A percentile compares a stretch with the other conserved stretches of the same genome.
These are phyloP conservation scores for Lolium multiflorum DNA, from an alignment of 176 grass and related monocot genomes.

Conservation along the genomic window DNA sequence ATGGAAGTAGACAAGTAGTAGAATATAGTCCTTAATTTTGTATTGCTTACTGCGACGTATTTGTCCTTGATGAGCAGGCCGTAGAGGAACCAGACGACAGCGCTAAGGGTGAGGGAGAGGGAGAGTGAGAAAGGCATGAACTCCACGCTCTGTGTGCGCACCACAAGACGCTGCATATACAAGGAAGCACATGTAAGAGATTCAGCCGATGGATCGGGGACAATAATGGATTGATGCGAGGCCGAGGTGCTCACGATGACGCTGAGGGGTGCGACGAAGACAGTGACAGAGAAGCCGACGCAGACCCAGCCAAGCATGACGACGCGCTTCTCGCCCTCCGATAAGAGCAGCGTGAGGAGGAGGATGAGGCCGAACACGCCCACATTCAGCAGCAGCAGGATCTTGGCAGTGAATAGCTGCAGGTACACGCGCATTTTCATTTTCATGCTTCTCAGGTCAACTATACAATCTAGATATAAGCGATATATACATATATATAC, in stretches of 20 bases:
- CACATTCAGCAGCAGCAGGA: slow-evolving; percentile 68
- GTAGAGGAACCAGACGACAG: slow-evolving; percentile 83
- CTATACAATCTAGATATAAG: too few species aligned
- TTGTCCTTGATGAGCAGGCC: slow-evolving; percentile 78
- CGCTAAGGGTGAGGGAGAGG: slow-evolving; percentile 77
- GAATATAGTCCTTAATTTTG: neutral
- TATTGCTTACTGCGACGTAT: slow-evolving; percentile 67
- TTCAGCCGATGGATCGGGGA: too few species aligned
- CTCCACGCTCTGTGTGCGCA: slow-evolving; percentile 81
- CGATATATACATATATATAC: too few species aligned
- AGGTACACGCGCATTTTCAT: too few species aligned
- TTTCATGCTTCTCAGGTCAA: neutral
- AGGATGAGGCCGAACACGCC: slow-evolving; percentile 67
- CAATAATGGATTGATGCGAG: too few species aligned
- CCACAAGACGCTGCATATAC: slow-evolving; percentile 61
- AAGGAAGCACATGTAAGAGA: too few species aligned
- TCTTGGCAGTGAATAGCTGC: slow-evolving; percentile 68
- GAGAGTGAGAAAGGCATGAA: slow-evolving; percentile 95
- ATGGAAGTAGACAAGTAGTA: neutral
- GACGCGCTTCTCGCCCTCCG: slow-evolving; percentile 41
- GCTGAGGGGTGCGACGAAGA: slow-evolving; percentile 80
- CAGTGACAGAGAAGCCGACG: slow-evolving; percentile 75
- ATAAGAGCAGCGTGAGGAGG: slow-evolving; percentile 58
- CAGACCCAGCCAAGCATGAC: slow-evolving; percentile 80
- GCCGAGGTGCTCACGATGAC: slow-evolving; percentile 57